Base-by-base conservation (phyloP, 164 flowering plant species). In the Litsea cubeba region DNA sequence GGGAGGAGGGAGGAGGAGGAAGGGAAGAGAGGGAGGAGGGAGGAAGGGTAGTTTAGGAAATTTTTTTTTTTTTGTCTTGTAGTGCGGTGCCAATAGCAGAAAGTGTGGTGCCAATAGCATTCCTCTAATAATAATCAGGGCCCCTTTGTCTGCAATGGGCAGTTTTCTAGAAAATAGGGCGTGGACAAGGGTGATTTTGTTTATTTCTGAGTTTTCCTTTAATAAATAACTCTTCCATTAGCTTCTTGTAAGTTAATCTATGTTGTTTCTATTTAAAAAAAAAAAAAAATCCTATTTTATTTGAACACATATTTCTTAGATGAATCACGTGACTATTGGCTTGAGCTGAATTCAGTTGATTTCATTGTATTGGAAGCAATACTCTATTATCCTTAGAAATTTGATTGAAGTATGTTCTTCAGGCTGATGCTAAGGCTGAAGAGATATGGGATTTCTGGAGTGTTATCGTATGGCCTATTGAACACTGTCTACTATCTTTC, bases 401-500 rank as follows among this genome's bases (percentile, higher is more conserved):
- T 24, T 51, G 3, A 12, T 57, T 68, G 11, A 35, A 12, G 1
- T 2, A 46, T 68, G 23, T 35, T 67, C 26, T 35, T 54, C 82
- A 87, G 88, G 83, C 20, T 77, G 24, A 69, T 87, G 79, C 46
- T 78, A 83, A 87, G 72, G 76, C 71, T 93, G 80, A 89, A 72
- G 79, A 89, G 88, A 81, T 93, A 93, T 72, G 98, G 98, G 58
- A 30, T 85, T 70, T 80, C 97, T 50, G 97, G 97, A 71, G 73
- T 93, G 68, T 78, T 93, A 73, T 90, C 98, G 1, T 93, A 93
- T 82, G 92, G 97, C 18, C 81, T 91, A 12, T 80, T 93, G 71
- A 93, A 93, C 77, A 91, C 98, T 30, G 89, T 74, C 22, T 93
- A 93, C 83, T 91, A 93, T 76, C 86, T 87, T 50, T 80, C 86